Evolutionary conservation across 164 flowering plant species (phyloP), one percentile per base, ranked within the genome.

Genomic region (Protea cynaroides): DNA sequence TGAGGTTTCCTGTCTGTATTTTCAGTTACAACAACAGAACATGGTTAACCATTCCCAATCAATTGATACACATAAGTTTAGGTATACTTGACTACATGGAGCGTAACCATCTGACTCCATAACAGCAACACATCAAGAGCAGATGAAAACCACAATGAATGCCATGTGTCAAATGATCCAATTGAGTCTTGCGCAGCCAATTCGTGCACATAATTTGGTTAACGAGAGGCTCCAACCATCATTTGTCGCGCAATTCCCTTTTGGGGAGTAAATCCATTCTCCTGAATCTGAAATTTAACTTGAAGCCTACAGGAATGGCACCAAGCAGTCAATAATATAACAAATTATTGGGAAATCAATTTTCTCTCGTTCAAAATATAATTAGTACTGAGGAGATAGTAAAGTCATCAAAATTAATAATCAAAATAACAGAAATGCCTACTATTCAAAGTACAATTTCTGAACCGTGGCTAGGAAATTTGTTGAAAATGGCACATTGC

Each of bases 231-330:
- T 25, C 24, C 57, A 19, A 29, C 19, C 24, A 1, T 78, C 68
- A 92, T 78, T 85, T 86, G 63, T 88, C 96, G 21, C 74, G 96
- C 37, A 74, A 12, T 72, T 89, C 95, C 65, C 72, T 79, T 58
- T 82, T 89, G 0, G 98, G 98, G 25, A 92, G 92, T 63, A 86
- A 69, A 73, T 92, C 98, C 49, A 55, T 54, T 72, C 91, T 83
- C 34, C 34, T 29, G 62, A 80, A 80, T 75, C 91, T 81, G 68
- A 84, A 73, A 44, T 67, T 74, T 74, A 86, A 76, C 74, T 86
- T 81, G 15, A 71, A 18, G 58, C 94, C 97, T 87, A 72, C 69
- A 80, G 40, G 21, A 46, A 72, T 1, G 51, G 7, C 46, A 50
- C 23, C 38, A 34, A 36, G 7, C 21, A 14, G 25, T 37, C 43